Conservation (phyloP, 495 filamentous ascomycete species). For the Aspergillus cristatus region DNA sequence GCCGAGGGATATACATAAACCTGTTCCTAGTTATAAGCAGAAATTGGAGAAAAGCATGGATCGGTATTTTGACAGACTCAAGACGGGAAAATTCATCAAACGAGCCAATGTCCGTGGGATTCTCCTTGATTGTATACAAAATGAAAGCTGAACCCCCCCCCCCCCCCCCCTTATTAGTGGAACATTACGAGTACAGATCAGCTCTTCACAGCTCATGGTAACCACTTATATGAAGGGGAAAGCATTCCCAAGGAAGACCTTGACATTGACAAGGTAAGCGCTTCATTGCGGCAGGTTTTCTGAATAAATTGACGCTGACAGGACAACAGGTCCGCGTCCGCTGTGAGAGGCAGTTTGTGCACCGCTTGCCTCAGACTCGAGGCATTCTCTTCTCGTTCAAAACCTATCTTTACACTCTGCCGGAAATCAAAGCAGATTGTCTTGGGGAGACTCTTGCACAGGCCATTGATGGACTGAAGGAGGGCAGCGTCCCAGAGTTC, state of each 20-base stretch:
- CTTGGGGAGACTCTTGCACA: constrained; percentile 48
- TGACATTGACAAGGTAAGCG: constrained; percentile 5
- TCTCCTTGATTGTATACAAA: constrained; percentile 39
- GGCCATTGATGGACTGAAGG: constrained; percentile 59
- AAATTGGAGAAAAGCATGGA: constrained; percentile 67
- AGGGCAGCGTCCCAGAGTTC: constrained; percentile 55
- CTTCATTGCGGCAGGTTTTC: not conserved
- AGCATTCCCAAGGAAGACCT: constrained; percentile 3
- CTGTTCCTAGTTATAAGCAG: constrained; percentile 54
- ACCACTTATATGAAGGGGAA: constrained; percentile 14
- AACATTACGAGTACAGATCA: constrained; percentile 5
- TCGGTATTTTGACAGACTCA: constrained; percentile 47
- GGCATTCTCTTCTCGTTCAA: constrained; percentile 68
- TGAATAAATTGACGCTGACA: constrained; percentile 2
- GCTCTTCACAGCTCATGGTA: constrained; percentile 9
- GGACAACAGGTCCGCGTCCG: constrained; percentile 49
- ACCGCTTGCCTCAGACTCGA: constrained; percentile 51
- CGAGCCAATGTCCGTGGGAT: constrained; percentile 46
- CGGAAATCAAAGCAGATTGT: constrained; percentile 57
- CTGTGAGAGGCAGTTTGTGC: constrained; percentile 63
- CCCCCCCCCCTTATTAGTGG: constrained; percentile 12
- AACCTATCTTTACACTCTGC: constrained; percentile 59
- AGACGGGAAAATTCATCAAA: constrained; percentile 22
- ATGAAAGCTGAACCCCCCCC: constrained; percentile 33
- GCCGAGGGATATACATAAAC: constrained; percentile 57